These are phyloP conservation scores for Macrocybe gigantea DNA, from an alignment of 768 basidiomycete genomes.

Conservation along the genomic window DNA sequence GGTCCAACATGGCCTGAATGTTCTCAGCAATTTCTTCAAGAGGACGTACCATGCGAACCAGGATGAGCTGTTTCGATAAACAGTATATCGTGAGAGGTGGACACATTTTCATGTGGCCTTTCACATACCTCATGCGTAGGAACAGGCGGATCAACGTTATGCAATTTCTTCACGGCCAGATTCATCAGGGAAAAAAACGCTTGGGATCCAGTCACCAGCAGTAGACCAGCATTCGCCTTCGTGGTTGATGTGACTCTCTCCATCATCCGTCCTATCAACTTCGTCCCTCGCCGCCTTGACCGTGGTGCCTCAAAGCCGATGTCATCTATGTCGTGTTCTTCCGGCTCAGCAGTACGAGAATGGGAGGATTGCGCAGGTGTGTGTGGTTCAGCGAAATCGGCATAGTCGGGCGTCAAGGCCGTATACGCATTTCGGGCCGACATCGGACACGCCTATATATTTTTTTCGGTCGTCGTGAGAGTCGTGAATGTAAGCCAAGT, in stretches of 20 bases:
- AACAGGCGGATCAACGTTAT: conserved; percentile 51
- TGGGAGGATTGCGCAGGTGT: not conserved
- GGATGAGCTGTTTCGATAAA: conserved; percentile 34
- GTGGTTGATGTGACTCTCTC: not conserved
- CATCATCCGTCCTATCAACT: conserved; percentile 4
- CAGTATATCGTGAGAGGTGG: not conserved
- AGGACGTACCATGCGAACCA: conserved; percentile 49
- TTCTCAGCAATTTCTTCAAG: not conserved
- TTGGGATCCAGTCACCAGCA: conserved; percentile 52
- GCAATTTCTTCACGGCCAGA: conserved; percentile 57
- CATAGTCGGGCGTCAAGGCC: conserved; percentile 12
- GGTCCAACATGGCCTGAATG: not conserved
- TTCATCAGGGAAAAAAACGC: conserved; percentile 59
- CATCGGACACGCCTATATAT: conserved; percentile 4
- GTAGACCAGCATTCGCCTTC: conserved; percentile 48
- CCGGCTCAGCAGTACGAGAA: conserved; percentile 2
- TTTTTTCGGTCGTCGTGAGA: not conserved
- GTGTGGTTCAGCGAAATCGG: conserved; percentile 10
- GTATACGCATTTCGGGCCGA: conserved; percentile 11
- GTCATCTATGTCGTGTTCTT: not conserved
- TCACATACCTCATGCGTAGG: conserved; percentile 47
- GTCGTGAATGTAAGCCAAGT: not conserved
- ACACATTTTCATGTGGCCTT: conserved; percentile 32
- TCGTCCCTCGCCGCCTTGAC: not conserved
- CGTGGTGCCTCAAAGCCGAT: conserved; percentile 3